A percentile compares a stretch with the other conserved stretches of the same genome.
Evolutionary conservation across 2,329 filamentous ascomycete species (phyloP).

Genomic region (Aspergillus luchuensis): DNA sequence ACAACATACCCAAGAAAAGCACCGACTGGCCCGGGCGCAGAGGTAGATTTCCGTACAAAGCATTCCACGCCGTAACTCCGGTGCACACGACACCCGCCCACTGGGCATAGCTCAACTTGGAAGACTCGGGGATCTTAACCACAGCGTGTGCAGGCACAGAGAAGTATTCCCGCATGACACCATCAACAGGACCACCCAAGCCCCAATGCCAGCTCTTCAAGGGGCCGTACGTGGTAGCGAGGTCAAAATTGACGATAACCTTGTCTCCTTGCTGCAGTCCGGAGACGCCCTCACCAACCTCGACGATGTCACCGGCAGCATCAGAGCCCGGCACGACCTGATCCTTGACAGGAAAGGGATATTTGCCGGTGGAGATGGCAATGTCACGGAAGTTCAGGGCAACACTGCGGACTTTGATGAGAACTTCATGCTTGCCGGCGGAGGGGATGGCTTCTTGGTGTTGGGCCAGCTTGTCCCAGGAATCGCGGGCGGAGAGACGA

Average conservation of each 20-base stretch:
- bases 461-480: conserved; percentile 14
- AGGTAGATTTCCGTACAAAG: conserved; percentile 40
- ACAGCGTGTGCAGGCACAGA: conserved; percentile 35
- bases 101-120: conserved; percentile 32
- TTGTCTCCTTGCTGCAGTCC: conserved; percentile 56
- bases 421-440: conserved; percentile 65
- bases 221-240: conserved; percentile 11
- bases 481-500: conserved; percentile 12
- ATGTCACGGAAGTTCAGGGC: conserved; percentile 48
- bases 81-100: conserved; percentile 40
- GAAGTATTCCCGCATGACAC: conserved; percentile 43
- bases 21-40: conserved; percentile 18
- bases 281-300: conserved; percentile 54
- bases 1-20: conserved; percentile 27
- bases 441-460: conserved; percentile 48
- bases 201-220: conserved; percentile 13
- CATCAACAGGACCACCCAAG: conserved; percentile 36
- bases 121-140: conserved; percentile 37
- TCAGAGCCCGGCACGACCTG: conserved; percentile 49
- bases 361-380: conserved; percentile 46
- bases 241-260: conserved; percentile 36
- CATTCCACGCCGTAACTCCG: conserved; percentile 47
- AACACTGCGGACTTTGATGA: conserved; percentile 58
- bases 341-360: conserved; percentile 50
- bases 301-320: conserved; percentile 44